phyloP scores from a whole-genome alignment of 345 rosid genomes.

The Bruguiera parviflora region DNA sequence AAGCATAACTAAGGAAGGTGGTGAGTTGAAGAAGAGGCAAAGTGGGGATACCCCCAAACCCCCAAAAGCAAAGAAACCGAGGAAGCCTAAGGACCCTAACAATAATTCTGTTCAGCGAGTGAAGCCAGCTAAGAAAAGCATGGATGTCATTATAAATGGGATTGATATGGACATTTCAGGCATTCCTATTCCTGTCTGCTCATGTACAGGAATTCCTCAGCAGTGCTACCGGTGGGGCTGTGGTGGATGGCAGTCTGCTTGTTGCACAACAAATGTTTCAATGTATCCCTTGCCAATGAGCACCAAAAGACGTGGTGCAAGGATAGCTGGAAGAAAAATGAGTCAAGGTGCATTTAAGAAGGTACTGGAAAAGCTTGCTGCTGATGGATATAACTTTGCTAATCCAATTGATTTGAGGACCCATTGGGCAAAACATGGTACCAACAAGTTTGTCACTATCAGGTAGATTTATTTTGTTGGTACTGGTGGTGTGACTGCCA shows the following conservation, averaged over 20 bases:
- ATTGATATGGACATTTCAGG: conserved; percentile 81
- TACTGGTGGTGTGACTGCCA: conserved; percentile 14
- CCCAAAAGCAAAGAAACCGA: conserved; percentile 69
- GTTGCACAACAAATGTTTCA: conserved; percentile 86
- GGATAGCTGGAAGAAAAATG: conserved; percentile 99
- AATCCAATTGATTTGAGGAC: conserved; percentile 82
- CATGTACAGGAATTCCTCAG: conserved; percentile 91
- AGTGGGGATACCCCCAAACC: conserved; percentile 42
- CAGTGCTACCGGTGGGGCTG: conserved; percentile 99
- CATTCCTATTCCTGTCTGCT: conserved; percentile 84
- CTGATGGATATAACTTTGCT: conserved; percentile 75
- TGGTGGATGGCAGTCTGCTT: conserved; percentile 99
- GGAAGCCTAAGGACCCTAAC: conserved; percentile 70
- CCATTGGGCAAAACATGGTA: conserved; percentile 99
- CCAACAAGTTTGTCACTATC: conserved; percentile 98
- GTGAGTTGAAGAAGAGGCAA: conserved; percentile 66
- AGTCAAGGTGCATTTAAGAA: conserved; percentile 97
- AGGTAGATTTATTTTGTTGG: conserved; percentile 49
- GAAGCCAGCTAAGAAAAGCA: conserved; percentile 76
- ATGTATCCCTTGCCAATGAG: conserved; percentile 95
- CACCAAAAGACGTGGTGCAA: conserved; percentile 90
- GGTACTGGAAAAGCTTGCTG: conserved; percentile 90
- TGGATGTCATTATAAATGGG: conserved; percentile 80
- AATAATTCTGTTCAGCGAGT: conserved; percentile 43
- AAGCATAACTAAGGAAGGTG: conserved; percentile 38